These are phyloP conservation scores for Paulownia fortunei DNA, from an alignment of 257 asterid species.

Conservation along the genomic window DNA sequence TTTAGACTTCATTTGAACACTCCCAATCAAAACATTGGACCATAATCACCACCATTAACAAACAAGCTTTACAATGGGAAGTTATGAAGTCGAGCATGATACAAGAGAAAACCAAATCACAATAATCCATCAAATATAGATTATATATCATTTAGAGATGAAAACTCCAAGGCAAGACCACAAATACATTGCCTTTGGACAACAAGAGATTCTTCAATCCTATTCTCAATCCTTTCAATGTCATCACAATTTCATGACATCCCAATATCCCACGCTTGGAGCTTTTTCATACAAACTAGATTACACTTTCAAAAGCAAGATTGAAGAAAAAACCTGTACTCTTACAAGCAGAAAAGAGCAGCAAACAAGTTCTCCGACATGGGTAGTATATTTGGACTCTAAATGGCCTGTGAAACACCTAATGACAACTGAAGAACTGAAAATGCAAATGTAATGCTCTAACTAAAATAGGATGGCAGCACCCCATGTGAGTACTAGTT, in stretches of 20 bases:
- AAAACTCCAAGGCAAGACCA: conserved; percentile 38
- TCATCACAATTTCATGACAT: conserved; percentile 45
- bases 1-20: neutral
- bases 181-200: conserved; percentile 37
- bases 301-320: conserved; percentile 39
- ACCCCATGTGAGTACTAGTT: conserved; percentile 35
- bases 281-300: conserved; percentile 26
- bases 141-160: conserved; percentile 11
- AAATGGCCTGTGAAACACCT: conserved; percentile 20
- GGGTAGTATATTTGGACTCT: conserved; percentile 29
- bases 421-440: conserved; percentile 22
- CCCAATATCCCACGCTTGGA: conserved; percentile 15
- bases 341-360: conserved; percentile 31
- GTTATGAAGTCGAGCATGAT: neutral
- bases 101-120: conserved; percentile 5
- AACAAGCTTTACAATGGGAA: neutral
- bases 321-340: conserved; percentile 32
- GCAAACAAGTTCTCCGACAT: conserved; percentile 41
- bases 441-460: conserved; percentile 37
- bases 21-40: neutral
- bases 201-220: conserved; percentile 25
- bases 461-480: conserved; percentile 27
- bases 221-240: conserved; percentile 37
- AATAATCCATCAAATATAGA: conserved; percentile 10
- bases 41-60: neutral